Evolutionary conservation across 495 filamentous ascomycete genomes (phyloP).

Genomic region (Talaromyces proteolyticus): DNA sequence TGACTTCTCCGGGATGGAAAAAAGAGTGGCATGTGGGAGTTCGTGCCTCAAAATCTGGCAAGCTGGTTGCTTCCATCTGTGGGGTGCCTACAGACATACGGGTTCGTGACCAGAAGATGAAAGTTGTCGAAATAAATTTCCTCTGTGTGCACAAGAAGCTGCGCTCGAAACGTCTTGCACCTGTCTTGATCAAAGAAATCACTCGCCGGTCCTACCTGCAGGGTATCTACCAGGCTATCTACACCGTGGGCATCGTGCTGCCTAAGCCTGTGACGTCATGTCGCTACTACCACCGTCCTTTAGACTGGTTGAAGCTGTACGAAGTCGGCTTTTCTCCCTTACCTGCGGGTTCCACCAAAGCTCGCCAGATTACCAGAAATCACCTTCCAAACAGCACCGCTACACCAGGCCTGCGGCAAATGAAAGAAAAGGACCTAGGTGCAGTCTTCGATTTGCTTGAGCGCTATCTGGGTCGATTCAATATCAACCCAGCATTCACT

Average conservation of each 20-base stretch:
- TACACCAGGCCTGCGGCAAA: conserved; percentile 67
- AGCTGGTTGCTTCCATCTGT: conserved; percentile 90
- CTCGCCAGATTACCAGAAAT: conserved; percentile 74
- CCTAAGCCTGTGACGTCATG: conserved; percentile 88
- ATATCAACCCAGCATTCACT: conserved; percentile 76
- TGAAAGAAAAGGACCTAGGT: conserved; percentile 78
- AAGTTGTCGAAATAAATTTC: conserved; percentile 92
- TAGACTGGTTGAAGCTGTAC: conserved; percentile 94
- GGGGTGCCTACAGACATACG: conserved; percentile 79
- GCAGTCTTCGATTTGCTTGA: conserved; percentile 68
- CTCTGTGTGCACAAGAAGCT: conserved; percentile 98
- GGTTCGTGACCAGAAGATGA: conserved; percentile 68
- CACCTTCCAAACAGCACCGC: conserved; percentile 64
- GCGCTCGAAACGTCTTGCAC: conserved; percentile 82
- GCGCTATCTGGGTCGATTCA: conserved; percentile 72
- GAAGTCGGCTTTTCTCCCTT: conserved; percentile 87
- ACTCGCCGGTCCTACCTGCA: conserved; percentile 80
- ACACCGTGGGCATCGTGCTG: conserved; percentile 85
- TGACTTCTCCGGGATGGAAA: conserved; percentile 92
- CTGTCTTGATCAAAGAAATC: conserved; percentile 94
- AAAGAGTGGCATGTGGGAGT: conserved; percentile 96
- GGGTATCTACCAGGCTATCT: conserved; percentile 88
- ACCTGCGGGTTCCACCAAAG: conserved; percentile 72
- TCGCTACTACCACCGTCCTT: conserved; percentile 85
- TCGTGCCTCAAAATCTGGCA: conserved; percentile 66